These are phyloP conservation scores for Chlorella ohadii DNA, from an alignment of 139 green algal species.

Conservation along the genomic window DNA sequence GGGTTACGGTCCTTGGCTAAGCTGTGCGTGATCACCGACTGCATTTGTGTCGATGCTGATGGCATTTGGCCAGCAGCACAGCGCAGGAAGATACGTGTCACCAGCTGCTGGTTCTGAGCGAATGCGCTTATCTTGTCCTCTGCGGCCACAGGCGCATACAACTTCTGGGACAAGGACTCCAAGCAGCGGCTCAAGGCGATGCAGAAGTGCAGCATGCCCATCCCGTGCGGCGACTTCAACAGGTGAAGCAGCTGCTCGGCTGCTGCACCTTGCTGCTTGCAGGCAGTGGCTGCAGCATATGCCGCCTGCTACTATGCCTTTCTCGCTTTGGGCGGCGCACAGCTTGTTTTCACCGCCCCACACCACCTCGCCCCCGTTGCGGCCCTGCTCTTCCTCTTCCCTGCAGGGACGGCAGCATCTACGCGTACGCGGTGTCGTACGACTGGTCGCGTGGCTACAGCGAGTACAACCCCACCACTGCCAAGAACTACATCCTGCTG, in stretches of 20 bases:
- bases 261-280: too few relatives aligned
- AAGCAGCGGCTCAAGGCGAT: conserved; percentile 98
- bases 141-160: conserved; percentile 74
- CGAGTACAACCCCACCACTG: conserved; percentile 76
- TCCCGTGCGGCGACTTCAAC: conserved; percentile 91
- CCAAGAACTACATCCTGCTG: conserved; percentile 92
- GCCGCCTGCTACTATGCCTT: too few relatives aligned
- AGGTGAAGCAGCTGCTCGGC: neutral
- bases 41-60: too few relatives aligned
- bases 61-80: too few relatives aligned
- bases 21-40: too few relatives aligned
- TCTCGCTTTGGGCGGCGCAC: too few relatives aligned
- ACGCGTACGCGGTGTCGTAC: conserved; percentile 91
- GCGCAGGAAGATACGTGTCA: too few relatives aligned
- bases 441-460: conserved; percentile 92
- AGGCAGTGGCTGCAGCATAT: neutral
- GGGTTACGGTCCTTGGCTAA: too few relatives aligned
- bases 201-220: conserved; percentile 76
- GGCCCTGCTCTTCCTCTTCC: too few relatives aligned
- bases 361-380: neutral
- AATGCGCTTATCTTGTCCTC: too few relatives aligned
- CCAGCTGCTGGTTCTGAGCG: too few relatives aligned
- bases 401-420: conserved; percentile 84
- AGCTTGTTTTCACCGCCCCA: neutral
- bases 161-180: conserved; percentile 99